Evolutionary conservation across 306 rosid species (phyloP).

Genomic region (Trichosanthes cucumerina): DNA sequence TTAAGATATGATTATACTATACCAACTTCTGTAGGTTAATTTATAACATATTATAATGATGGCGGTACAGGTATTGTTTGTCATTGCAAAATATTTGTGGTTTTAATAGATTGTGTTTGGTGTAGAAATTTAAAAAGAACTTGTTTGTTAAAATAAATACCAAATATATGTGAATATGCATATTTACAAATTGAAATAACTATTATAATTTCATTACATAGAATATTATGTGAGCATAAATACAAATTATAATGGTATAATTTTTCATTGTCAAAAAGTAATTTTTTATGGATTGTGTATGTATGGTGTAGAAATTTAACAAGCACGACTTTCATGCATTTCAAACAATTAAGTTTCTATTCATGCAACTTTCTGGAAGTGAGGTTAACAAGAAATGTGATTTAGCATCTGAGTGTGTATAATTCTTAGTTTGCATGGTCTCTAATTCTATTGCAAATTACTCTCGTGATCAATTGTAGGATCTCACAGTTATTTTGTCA

Average conservation of each 20-base stretch:
- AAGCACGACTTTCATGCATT: neutral
- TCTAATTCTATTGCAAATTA: slow-evolving; percentile 4
- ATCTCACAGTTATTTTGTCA: slow-evolving; percentile 54
- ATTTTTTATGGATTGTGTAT: neutral
- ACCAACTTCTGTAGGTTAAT: neutral
- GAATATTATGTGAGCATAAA: neutral
- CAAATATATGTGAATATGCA: neutral
- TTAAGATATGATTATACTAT: neutral
- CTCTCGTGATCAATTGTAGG: slow-evolving; percentile 37
- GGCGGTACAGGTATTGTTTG: neutral
- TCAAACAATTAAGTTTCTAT: neutral
- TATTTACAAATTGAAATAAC: neutral
- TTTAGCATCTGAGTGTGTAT: neutral
- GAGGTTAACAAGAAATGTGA: neutral
- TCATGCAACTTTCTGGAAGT: neutral
- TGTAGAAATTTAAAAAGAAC: neutral
- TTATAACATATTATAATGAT: neutral
- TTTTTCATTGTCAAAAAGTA: neutral
- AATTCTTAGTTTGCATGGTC: neutral
- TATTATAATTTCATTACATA: neutral
- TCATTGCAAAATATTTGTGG: neutral
- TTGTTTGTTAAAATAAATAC: neutral
- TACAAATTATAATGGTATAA: neutral
- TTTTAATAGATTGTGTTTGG: neutral
- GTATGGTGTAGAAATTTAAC: neutral